Evolutionary conservation across 768 basidiomycete species (phyloP), one percentile per base, ranked within the genome.

Genomic region (Chalciporus pseudorubinellus): DNA sequence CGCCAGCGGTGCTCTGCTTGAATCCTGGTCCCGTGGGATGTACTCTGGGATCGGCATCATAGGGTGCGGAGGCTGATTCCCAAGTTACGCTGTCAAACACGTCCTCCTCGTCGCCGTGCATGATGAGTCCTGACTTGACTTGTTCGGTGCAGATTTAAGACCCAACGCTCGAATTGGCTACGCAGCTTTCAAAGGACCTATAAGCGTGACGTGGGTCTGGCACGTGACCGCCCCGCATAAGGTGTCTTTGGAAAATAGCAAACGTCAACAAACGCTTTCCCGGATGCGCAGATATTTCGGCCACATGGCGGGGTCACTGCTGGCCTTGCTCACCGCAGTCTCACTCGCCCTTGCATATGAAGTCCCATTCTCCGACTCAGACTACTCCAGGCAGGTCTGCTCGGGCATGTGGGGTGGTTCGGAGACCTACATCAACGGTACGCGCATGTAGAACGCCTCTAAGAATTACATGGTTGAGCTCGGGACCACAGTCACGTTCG

Each of bases 61-160:
- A 81, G 12, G 80, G 78, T 18, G 78, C 74, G 18, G 82, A 74
- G 40, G 87, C 82, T 11, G 87, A 85, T 61, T 94, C 91, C 91
- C 91, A 94, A 44, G 89, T 90, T 13, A 94, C 87, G 61, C 86
- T 89, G 74, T 93, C 91, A 69, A 93, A 94, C 20, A 93, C 85
- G 67, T 92, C 91, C 65, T 92, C 90, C 55, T 90, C 88, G 73
- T 88, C 88, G 68, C 84, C 85, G 62, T 87, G 82, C 89, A 91
- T 91, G 60, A 49, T 70, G 55, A 24, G 22, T n/a, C 18, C 36
- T 31, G 31, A 43, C 24, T 38, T 36, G 34, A 6, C 2, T 12
- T 16, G 16, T 6, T 36, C n/a, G 4, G 34, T 36, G 14, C 34
- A 16, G 14, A 36, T 6, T 36, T 16, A 16, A n/a, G 34, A 36